phyloP scores from a whole-genome alignment of 176 grass and related monocot species.

The Oryza punctata region DNA sequence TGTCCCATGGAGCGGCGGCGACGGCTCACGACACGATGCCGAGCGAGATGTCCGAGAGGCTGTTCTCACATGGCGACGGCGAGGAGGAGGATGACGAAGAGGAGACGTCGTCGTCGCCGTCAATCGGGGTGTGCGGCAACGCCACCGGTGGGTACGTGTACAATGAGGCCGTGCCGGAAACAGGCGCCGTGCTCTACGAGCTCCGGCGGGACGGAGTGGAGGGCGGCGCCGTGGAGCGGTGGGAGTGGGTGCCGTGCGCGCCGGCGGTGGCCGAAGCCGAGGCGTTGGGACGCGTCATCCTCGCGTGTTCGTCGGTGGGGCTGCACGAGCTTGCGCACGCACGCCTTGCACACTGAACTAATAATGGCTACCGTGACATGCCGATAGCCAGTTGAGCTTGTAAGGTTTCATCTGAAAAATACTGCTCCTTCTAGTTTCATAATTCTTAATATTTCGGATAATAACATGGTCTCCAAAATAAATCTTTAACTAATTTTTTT shows the following conservation, averaged over 20 bases:
- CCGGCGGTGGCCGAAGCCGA: conserved; percentile 33
- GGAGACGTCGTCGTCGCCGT: not conserved
- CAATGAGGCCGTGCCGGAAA: conserved; percentile 60
- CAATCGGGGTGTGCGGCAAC: conserved; percentile 63
- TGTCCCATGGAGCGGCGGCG: not conserved
- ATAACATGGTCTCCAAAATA: too few species aligned
- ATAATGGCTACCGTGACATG: not conserved
- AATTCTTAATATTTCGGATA: too few species aligned
- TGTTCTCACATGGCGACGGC: conserved; percentile 45
- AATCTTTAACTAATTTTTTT: too few species aligned
- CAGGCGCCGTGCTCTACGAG: conserved; percentile 72
- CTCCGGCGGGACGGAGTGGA: not conserved
- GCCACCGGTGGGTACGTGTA: conserved; percentile 72
- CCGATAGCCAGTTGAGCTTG: not conserved
- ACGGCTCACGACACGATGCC: conserved; percentile 46
- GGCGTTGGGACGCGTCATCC: conserved; percentile 46
- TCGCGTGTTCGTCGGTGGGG: conserved; percentile 63
- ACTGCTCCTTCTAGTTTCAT: too few species aligned
- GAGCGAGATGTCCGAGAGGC: conserved; percentile 50
- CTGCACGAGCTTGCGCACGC: conserved; percentile 44
- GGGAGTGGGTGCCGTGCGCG: conserved; percentile 75
- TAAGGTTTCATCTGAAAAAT: not conserved
- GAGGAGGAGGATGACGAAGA: conserved; percentile 26
- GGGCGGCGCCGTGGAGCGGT: conserved; percentile 39
- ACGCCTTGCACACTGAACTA: conserved; percentile 1